These are phyloP conservation scores for Serendipita indica DNA, from an alignment of 768 basidiomycete genomes.

Conservation along the genomic window DNA sequence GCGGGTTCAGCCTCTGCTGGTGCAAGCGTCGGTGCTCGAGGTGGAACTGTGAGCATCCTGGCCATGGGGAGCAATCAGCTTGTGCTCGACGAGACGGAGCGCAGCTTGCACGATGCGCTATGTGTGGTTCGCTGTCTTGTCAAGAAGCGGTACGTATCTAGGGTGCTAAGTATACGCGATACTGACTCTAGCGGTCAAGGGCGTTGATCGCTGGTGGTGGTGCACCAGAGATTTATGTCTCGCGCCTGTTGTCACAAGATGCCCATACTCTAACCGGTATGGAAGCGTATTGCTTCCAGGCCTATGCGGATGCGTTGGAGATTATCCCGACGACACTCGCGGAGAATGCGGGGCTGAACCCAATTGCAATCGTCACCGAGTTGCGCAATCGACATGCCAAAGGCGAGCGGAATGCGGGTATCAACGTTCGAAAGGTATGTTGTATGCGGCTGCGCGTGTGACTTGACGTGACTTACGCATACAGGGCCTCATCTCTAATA, in stretches of 20 bases:
- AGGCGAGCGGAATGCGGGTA: constrained; percentile 88
- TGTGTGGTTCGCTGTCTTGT: constrained; percentile 97
- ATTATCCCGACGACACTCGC: constrained; percentile 96
- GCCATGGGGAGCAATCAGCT: constrained; percentile 87
- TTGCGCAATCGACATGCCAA: constrained; percentile 91
- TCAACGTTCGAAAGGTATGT: constrained; percentile 90
- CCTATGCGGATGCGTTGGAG: constrained; percentile 93
- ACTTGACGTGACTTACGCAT: not conserved
- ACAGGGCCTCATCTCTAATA: constrained; percentile 92
- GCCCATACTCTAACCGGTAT: constrained; percentile 91
- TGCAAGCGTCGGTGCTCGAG: constrained; percentile 20
- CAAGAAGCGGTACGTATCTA: constrained; percentile 65
- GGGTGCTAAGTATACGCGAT: not conserved
- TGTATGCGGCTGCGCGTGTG: not conserved
- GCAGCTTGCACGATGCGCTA: constrained; percentile 95
- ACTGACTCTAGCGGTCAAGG: constrained; percentile 24
- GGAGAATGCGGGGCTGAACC: constrained; percentile 96
- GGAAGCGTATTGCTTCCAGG: constrained; percentile 99
- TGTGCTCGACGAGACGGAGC: constrained; percentile 92
- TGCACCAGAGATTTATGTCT: constrained; percentile 95
- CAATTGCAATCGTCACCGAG: constrained; percentile 96
- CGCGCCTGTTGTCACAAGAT: constrained; percentile 76
- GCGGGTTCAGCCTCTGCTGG: not conserved
- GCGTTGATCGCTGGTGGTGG: constrained; percentile 94
- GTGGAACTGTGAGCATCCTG: constrained; percentile 87